Percentiles rank a stretch among this genome's conserved stretches.
Evolutionary conservation across 345 rosid species (phyloP).

Genomic region (Stellera chamaejasme): DNA sequence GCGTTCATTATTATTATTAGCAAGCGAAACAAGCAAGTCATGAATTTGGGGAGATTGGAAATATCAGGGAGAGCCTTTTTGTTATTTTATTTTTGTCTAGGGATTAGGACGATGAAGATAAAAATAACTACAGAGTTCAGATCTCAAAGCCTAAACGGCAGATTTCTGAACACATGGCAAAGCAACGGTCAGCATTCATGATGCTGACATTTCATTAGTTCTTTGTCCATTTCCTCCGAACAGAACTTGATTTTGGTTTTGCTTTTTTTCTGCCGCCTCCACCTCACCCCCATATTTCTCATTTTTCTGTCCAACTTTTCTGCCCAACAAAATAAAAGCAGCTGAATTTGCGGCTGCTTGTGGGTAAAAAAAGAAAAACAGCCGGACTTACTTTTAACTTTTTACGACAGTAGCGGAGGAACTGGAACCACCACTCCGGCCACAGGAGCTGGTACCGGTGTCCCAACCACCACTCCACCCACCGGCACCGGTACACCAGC

Average conservation of each 20-base stretch:
- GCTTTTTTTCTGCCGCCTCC: conserved; percentile 5
- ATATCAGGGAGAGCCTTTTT: no score
- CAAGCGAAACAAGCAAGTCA: not conserved
- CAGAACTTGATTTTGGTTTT: conserved; percentile 1
- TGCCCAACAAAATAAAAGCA: no score
- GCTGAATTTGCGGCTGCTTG: not conserved
- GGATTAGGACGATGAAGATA: not conserved
- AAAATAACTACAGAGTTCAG: conserved; percentile 7
- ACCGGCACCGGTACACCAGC: conserved; percentile 10
- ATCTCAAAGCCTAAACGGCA: not conserved
- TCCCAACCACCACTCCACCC: conserved; percentile 5
- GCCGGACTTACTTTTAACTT: not conserved
- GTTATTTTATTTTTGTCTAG: not conserved
- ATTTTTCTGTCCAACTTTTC: not conserved
- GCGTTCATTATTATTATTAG: conserved; percentile 1
- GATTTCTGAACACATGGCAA: not conserved
- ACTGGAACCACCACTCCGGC: conserved; percentile 12
- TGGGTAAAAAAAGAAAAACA: not conserved
- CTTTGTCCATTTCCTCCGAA: not conserved
- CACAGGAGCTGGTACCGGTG: not conserved
- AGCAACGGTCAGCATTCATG: conserved; percentile 22
- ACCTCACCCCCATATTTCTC: conserved; percentile 3
- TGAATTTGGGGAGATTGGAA: no score
- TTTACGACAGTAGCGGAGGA: conserved; percentile 11
- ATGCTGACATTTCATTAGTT: conserved; percentile 21